These are phyloP conservation scores for Polyporus tsugae DNA, from an alignment of 1,284 basidiomycete genomes.

Conservation along the genomic window DNA sequence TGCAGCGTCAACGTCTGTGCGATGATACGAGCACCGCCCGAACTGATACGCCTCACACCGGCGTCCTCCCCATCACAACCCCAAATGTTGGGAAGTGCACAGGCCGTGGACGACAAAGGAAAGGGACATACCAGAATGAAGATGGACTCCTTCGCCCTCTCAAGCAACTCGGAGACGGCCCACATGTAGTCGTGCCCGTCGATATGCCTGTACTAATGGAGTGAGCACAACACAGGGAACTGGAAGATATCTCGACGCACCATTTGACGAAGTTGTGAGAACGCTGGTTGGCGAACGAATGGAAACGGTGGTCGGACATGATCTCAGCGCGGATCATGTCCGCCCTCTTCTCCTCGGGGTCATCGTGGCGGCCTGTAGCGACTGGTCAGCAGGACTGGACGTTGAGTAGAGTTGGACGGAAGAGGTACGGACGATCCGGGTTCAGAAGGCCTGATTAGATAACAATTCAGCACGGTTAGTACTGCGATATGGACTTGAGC, in stretches of 20 bases:
- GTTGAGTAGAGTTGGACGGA: background rate
- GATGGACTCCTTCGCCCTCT: conserved; percentile 77
- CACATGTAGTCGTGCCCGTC: conserved; percentile 96
- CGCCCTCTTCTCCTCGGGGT: conserved; percentile 70
- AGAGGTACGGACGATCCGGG: conserved; percentile 60
- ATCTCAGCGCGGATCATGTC: conserved; percentile 77
- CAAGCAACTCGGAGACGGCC: conserved; percentile 89
- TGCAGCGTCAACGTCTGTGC: background rate
- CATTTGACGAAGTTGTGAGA: conserved; percentile 85
- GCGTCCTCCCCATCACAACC: background rate
- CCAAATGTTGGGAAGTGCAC: background rate
- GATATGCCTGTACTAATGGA: conserved; percentile 62
- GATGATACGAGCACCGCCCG: background rate
- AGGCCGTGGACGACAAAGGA: background rate
- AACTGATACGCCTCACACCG: background rate
- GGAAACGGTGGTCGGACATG: conserved; percentile 82
- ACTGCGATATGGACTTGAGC: background rate
- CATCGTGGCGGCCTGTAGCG: conserved; percentile 77
- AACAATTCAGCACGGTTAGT: background rate
- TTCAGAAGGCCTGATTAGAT: conserved; percentile 57
- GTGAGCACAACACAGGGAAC: background rate
- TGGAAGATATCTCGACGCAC: conserved; percentile 48
- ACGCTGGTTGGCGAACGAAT: conserved; percentile 82
- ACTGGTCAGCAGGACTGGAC: conserved; percentile 10
- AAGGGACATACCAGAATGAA: conserved; percentile 69